Conservation (phyloP, 192 early-diverging fungal genomes). For the Dissophora globulifera region DNA sequence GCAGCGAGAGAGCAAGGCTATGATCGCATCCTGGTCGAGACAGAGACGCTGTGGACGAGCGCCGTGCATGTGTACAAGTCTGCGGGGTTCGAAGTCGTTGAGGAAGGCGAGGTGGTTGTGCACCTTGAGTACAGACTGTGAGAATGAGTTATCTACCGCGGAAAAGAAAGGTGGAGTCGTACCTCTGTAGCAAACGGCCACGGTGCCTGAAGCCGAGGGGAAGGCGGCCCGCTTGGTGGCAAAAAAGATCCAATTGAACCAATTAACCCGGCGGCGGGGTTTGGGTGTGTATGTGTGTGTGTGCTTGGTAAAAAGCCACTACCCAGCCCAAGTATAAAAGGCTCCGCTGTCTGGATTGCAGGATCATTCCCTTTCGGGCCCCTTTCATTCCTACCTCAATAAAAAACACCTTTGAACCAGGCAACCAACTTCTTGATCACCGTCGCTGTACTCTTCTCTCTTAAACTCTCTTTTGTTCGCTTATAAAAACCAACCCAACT, state of each 20-base stretch:
- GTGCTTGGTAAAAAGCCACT: too few species aligned
- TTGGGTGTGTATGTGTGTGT: too few species aligned
- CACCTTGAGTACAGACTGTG: constrained; percentile 29
- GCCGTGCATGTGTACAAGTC: constrained; percentile 36
- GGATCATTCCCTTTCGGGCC: constrained; percentile 49
- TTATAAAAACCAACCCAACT: too few species aligned
- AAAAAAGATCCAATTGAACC: background rate
- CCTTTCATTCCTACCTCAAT: constrained; percentile 24
- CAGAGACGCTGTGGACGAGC: constrained; percentile 24
- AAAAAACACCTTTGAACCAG: constrained; percentile 7
- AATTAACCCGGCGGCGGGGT: too few species aligned
- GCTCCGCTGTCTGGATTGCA: background rate
- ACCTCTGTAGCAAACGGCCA: too few species aligned
- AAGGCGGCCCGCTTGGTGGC: constrained; percentile 3
- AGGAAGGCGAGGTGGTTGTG: constrained; percentile 8
- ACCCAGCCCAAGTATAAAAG: too few species aligned
- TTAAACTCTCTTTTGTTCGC: too few species aligned
- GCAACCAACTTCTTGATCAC: background rate
- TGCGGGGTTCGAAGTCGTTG: constrained; percentile 19
- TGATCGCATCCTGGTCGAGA: constrained; percentile 37
- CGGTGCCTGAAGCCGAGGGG: background rate
- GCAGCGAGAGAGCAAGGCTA: constrained; percentile 12
- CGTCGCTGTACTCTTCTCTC: background rate
- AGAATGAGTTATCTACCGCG: background rate
- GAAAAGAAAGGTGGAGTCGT: too few species aligned